Evolutionary conservation across 768 basidiomycete genomes (phyloP).

Genomic region (Austroboletus festivus): DNA sequence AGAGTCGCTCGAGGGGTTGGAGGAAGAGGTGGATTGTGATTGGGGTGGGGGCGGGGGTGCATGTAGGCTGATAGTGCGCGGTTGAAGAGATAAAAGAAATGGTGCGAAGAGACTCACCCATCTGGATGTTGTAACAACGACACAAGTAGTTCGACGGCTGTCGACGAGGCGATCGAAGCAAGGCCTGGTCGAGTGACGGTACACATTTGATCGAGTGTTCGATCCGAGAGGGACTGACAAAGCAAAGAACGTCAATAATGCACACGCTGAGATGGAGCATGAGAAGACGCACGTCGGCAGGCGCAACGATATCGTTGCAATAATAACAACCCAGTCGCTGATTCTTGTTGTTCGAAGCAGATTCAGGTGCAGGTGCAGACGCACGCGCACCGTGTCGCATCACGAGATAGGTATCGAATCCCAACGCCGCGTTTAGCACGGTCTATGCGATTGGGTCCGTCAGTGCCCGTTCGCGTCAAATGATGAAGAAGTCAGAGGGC

Average conservation of each 20-base stretch:
- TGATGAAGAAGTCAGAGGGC: too few relatives aligned
- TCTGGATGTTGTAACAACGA: constrained; percentile 87
- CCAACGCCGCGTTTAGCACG: constrained; percentile 90
- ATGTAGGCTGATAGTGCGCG: constrained; percentile 38
- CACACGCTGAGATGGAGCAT: background rate
- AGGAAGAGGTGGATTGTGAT: constrained; percentile 23
- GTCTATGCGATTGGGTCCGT: constrained; percentile 49
- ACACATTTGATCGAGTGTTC: constrained; percentile 98
- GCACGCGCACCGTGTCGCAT: constrained; percentile 88
- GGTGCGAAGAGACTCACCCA: constrained; percentile 48
- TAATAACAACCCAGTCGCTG: constrained; percentile 87
- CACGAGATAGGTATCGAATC: constrained; percentile 94
- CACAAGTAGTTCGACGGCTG: constrained; percentile 88
- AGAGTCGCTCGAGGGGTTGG: constrained; percentile 11
- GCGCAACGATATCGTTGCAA: constrained; percentile 97
- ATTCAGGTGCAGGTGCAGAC: constrained; percentile 13
- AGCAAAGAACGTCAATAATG: background rate
- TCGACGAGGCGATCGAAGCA: constrained; percentile 87
- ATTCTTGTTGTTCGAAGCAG: constrained; percentile 22
- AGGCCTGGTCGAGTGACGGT: constrained; percentile 95
- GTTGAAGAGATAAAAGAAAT: background rate
- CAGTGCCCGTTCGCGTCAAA: too few relatives aligned
- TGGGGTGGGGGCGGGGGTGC: constrained; percentile 68
- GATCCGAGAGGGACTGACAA: constrained; percentile 76
- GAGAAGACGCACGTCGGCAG: constrained; percentile 69